These are phyloP conservation scores for Hordeum marinum DNA, from an alignment of 176 grass and related monocot genomes.

Conservation along the genomic window DNA sequence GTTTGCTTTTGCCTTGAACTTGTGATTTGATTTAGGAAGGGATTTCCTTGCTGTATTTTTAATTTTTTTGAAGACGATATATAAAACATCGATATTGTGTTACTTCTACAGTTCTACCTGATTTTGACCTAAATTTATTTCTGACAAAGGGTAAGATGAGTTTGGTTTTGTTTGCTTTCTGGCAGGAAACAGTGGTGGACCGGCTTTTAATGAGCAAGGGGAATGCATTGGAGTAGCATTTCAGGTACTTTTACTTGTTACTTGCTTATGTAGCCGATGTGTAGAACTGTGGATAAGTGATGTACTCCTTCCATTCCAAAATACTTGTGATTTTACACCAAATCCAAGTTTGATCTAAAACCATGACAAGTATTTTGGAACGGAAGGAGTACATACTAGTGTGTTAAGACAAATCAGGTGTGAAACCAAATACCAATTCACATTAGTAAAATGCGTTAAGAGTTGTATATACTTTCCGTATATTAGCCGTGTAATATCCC, in stretches of 20 bases:
- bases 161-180: constrained; percentile 21
- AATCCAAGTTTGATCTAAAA: no score
- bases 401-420: neutral
- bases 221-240: constrained; percentile 99
- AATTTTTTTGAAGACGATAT: neutral
- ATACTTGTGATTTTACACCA: no score
- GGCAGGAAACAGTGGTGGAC: constrained; percentile 97
- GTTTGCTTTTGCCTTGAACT: constrained; percentile 33
- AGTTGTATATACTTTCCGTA: no score
- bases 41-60: neutral
- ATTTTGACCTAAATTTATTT: neutral
- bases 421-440: neutral
- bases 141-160: neutral
- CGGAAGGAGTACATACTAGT: neutral
- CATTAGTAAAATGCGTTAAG: neutral
- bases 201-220: constrained; percentile 96
- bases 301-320: neutral
- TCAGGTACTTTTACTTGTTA: constrained; percentile 68
- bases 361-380: no score
- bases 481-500: neutral
- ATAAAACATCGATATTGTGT: neutral
- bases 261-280: constrained; percentile 7
- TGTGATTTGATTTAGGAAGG: neutral
- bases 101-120: neutral
- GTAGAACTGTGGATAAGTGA: neutral